These are phyloP conservation scores for Entomortierella chlamydospora DNA, from an alignment of 192 early-diverging fungal species.

Conservation along the genomic window DNA sequence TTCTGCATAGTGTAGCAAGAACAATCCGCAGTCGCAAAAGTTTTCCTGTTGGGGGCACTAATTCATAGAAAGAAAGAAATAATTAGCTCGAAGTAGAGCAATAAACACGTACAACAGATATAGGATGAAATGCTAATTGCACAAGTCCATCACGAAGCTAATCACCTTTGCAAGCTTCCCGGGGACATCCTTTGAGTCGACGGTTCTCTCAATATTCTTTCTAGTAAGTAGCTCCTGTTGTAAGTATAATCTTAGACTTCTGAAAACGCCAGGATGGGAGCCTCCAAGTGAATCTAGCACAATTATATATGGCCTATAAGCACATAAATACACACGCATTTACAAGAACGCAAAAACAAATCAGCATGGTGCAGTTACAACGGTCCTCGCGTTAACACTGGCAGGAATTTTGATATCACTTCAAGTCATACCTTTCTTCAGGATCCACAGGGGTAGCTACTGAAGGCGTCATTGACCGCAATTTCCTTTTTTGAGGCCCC, in stretches of 20 bases:
- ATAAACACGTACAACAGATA: not conserved
- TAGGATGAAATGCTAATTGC: not conserved
- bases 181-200: constrained; percentile 9
- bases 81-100: not conserved
- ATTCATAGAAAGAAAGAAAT: not conserved
- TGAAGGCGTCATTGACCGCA: constrained; percentile 14
- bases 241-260: constrained; percentile 53
- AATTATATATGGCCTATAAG: constrained; percentile 63
- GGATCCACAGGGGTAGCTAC: constrained; percentile 11
- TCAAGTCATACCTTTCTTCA: constrained; percentile 20
- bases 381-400: no score
- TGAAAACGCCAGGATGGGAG: constrained; percentile 56
- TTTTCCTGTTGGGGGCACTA: constrained; percentile 81
- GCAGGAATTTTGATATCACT: no score
- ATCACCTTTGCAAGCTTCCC: constrained; percentile 70
- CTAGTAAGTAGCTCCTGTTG: constrained; percentile 50
- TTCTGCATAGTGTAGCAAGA: constrained; percentile 84
- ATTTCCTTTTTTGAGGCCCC: not conserved
- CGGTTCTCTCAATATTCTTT: constrained; percentile 54
- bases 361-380: no score
- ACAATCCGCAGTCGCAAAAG: constrained; percentile 90
- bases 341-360: not conserved
- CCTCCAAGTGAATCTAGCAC: constrained; percentile 73
- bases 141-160: no score
- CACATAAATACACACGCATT: not conserved